Evolutionary conservation across 202 grass and related monocot species (phyloP).

Genomic region (Zizania palustris): DNA sequence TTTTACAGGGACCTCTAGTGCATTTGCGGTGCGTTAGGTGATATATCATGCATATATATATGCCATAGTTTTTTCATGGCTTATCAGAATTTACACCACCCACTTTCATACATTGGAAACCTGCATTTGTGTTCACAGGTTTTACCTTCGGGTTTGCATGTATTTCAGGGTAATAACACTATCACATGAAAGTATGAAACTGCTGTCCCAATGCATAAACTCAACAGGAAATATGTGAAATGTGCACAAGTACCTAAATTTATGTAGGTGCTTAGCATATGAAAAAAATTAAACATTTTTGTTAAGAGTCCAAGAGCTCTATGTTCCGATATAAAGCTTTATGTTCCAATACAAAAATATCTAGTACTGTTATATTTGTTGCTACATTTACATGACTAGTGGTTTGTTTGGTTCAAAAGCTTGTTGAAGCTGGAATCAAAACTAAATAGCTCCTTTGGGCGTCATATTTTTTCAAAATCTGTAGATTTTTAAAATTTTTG

Average conservation of each 20-base stretch:
- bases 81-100: conserved; percentile 2
- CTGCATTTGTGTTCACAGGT: not conserved
- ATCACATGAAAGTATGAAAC: not conserved
- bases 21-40: conserved; percentile 69
- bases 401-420: no score
- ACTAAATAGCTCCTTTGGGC: no score
- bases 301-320: not conserved
- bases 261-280: no score
- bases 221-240: conserved; percentile 1
- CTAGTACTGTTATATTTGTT: no score
- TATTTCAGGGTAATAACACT: conserved; percentile 16
- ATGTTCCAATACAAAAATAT: no score
- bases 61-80: not conserved
- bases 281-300: no score
- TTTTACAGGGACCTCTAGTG: conserved; percentile 83
- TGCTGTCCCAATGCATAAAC: not conserved
- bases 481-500: no score
- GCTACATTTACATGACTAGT: no score
- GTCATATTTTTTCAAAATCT: no score
- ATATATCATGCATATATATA: not conserved
- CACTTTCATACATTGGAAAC: not conserved
- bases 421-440: no score
- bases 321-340: no score
- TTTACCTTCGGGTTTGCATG: conserved; percentile 12
- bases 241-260: conserved; percentile 31